Evolutionary conservation across 306 rosid species (phyloP), one percentile per base, ranked within the genome.

Genomic region (Sphenostylis stenocarpa): DNA sequence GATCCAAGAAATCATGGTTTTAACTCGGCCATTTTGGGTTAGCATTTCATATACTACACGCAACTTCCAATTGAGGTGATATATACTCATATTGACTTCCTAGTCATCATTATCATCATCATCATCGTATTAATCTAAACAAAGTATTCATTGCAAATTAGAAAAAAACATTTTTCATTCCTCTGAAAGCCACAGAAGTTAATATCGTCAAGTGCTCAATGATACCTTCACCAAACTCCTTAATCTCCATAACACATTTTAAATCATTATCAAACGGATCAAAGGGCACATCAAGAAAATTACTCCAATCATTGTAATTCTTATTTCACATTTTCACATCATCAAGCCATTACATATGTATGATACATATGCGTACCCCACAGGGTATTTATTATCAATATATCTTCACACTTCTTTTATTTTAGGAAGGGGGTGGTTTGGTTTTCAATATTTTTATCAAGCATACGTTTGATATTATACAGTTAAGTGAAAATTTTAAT

Each of bases 391-490:
- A 36, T 66, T 72, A 5, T 55, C 56, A 17, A 15, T 79, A 62
- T 79, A 61, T 19, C 56, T 21, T 48, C 64, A 55, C 78, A 29
- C 34, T 24, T 43, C 0, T 4, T 61, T 57, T 58, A 19, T 44
- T 34, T 55, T 71, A 36, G 38, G 15, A 34, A 49, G 21, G 39
- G 41, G 48, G 34, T 11, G 17, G n/a, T n/a, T 39, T 67, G 58
- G 34, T 43, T 56, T 58, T n/a, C n/a, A n/a, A n/a, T n/a, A n/a
- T n/a, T 67, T 72, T 72, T 45, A 60, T 52, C 63, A 80, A 71
- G 23, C 79, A 63, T 2, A 55, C 63, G 47, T 62, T 5, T 72
- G 75, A 60, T 83, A 84, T 81, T 58, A 53, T 73, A 79, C 87
- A 82, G 17, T 72, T 41, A 73, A 71, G 3, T 24, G 74, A 51